phyloP scores from a whole-genome alignment of 768 basidiomycete genomes.

The Mycena amicta region DNA sequence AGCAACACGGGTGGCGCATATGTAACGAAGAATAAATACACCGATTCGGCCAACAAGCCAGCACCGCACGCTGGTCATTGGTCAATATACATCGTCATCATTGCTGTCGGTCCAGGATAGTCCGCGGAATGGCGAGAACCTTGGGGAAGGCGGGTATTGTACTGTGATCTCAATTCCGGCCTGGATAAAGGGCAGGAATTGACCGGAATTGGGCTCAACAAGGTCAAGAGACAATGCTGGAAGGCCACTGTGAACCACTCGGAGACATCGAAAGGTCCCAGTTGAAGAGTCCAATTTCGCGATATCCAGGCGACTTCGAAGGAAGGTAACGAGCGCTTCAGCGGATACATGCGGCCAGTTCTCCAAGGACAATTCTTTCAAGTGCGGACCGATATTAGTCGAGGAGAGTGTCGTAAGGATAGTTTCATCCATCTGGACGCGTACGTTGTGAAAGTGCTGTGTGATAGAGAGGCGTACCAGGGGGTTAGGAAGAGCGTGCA shows the following conservation, averaged over 20 bases:
- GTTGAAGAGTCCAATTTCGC: not conserved
- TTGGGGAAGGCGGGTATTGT: not conserved
- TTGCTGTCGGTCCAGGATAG: no score
- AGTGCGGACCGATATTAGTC: not conserved
- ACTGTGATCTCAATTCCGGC: not conserved
- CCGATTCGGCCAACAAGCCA: no score
- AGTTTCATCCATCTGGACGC: not conserved
- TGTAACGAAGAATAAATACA: no score
- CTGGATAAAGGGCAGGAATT: not conserved
- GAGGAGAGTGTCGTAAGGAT: not conserved
- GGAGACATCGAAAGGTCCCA: not conserved
- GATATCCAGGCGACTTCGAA: not conserved
- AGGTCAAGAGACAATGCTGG: not conserved
- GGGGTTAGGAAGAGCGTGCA: not conserved
- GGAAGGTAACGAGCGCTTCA: not conserved
- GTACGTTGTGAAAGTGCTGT: not conserved
- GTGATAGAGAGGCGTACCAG: not conserved
- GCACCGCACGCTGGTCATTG: not conserved
- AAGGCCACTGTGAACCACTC: not conserved
- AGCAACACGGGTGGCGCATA: no score
- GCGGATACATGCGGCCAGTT: not conserved
- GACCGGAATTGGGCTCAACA: no score
- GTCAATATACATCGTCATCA: not conserved
- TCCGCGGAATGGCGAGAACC: not conserved
- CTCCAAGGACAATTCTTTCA: not conserved